Base-by-base conservation (phyloP, 225 moss, liverwort and hornwort species). In the Physcomitrellopsis africana region DNA sequence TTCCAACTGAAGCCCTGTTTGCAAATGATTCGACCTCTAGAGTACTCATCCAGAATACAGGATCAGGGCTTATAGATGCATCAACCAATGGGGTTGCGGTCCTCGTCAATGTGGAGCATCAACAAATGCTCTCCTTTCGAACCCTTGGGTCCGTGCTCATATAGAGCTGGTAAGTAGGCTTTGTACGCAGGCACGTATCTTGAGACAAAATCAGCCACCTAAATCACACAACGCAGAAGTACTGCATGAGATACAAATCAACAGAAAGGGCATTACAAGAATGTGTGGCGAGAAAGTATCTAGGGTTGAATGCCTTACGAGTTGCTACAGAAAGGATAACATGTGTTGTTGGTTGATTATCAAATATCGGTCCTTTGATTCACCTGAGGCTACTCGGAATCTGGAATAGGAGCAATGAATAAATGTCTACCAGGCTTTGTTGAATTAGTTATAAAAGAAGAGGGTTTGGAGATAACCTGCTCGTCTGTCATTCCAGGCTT, bases 151-250 rank as follows among this genome's bases (percentile, higher is more conserved):
- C 93, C 93, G 17, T 65, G 24, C 53, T 72, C 85, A 81, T 96
- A 96, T 16, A 96, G 82, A 52, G 83, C 70, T 51, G 93, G 93
- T 70, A 96, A 90, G 72, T 93, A 96, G 23, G 95, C 95, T 68
- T 87, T 91, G 90, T 93, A 96, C 0, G 88, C 95, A 77, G 95
- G 95, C 16, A 96, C 82, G 78, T 96, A 96, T 52, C 81, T 90
- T 66, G 93, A 93, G 66, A 96, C 95, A 79, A 96, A 96, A 72
- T 93, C 95, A 75, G 86, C 90, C 73, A 96, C 83, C 93, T 95
- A 80, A 64, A 26, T 6, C 60, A 65, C 43, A 56, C 68, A 62
- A 51, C 62, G 55, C 55, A 24, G 24, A 61, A 63, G 63, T 8
- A 46, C 47, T 52, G 60, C 54, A 55, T 72, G 63, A 51, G 72